phyloP scores from a whole-genome alignment of 768 basidiomycete genomes.

The Suillus decipiens region DNA sequence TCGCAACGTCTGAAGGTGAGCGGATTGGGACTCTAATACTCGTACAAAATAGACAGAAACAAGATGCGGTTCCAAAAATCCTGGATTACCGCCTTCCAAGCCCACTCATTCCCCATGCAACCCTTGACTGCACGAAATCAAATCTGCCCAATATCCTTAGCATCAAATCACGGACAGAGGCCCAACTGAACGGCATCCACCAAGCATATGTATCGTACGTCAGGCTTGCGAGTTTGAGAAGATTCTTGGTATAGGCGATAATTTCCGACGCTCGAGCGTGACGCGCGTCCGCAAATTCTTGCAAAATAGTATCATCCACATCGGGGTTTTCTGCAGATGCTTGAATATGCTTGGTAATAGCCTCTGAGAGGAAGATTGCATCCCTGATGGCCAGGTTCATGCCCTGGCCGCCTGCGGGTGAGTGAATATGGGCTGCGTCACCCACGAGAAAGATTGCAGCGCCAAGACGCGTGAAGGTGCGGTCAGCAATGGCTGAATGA shows the following conservation, averaged over 20 bases:
- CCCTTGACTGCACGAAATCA: constrained; percentile 16
- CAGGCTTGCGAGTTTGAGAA: constrained; percentile 28
- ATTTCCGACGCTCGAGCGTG: constrained; percentile 41
- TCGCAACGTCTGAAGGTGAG: background rate
- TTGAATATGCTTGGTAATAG: constrained; percentile 37
- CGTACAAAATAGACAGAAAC: background rate
- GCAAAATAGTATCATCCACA: constrained; percentile 32
- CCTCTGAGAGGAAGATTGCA: constrained; percentile 47
- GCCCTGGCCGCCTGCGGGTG: constrained; percentile 56
- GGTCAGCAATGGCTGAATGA: constrained; percentile 42
- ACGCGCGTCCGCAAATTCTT: constrained; percentile 38
- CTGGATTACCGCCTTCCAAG: constrained; percentile 22
- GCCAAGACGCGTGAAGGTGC: constrained; percentile 32
- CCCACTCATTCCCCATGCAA: constrained; percentile 30
- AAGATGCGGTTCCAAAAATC: background rate
- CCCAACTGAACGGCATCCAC: constrained; percentile 29
- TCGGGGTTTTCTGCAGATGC: constrained; percentile 14
- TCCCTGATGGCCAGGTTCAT: constrained; percentile 64
- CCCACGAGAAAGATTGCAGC: constrained; percentile 28
- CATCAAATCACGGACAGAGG: constrained; percentile 28
- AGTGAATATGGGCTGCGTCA: constrained; percentile 54
- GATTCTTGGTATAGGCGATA: constrained; percentile 41
- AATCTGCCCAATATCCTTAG: constrained; percentile 25
- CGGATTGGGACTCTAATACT: background rate
- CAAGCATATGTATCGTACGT: constrained; percentile 21